Evolutionary conservation across 2,329 filamentous ascomycete species (phyloP).

Genomic region (Ophiosphaerella narmari): DNA sequence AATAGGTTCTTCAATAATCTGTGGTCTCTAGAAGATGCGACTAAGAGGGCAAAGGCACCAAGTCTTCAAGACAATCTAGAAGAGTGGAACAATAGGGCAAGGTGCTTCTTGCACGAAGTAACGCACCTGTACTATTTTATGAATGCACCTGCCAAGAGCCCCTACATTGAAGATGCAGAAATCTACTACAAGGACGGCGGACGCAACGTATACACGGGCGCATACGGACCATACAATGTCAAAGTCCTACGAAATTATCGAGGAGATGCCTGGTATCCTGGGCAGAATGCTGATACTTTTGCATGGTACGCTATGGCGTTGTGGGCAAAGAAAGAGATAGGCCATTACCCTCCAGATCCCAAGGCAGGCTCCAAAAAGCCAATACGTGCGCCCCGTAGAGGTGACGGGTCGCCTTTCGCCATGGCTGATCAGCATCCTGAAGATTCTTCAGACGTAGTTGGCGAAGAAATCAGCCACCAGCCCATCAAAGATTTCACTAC

Average conservation of each 20-base stretch:
- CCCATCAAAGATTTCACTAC: neutral
- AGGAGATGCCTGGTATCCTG: conserved; percentile 1
- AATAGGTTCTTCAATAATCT: conserved; percentile 1
- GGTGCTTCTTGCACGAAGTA: conserved; percentile 1
- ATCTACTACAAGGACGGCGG: neutral
- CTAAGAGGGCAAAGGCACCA: neutral
- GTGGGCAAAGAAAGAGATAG: conserved; percentile 1
- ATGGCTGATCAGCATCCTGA: neutral
- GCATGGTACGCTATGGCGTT: conserved; percentile 3
- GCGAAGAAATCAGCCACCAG: neutral
- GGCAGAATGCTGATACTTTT: neutral
- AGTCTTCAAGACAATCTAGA: conserved; percentile 1
- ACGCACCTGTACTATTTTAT: conserved; percentile 2
- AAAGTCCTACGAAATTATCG: conserved; percentile 1
- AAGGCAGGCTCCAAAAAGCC: neutral
- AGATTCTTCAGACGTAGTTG: neutral
- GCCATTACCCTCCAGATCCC: neutral
- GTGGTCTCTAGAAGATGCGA: neutral
- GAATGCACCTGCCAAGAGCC: neutral
- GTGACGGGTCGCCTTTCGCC: neutral
- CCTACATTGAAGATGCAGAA: neutral
- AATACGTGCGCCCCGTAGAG: neutral
- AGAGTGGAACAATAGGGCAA: conserved; percentile 1
- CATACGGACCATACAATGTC: neutral
- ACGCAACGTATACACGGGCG: neutral